Evolutionary conservation across 2,329 filamentous ascomycete genomes (phyloP).

Genomic region (Cucurbitaria berberidis): DNA sequence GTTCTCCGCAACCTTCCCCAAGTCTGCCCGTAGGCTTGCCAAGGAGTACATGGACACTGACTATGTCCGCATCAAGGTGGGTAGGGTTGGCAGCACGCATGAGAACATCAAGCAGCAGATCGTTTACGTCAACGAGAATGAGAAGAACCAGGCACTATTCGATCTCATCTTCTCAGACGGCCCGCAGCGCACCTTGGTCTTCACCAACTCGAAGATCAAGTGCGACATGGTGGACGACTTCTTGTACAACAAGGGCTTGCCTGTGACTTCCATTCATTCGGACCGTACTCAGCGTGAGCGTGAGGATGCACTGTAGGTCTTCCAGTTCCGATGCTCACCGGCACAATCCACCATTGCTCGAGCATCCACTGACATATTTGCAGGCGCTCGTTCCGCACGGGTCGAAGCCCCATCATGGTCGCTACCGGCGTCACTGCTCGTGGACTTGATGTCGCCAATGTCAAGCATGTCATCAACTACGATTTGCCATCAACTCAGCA

Average conservation of each 20-base stretch:
- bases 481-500: conserved; percentile 77
- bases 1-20: conserved; percentile 95
- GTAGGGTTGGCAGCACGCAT: conserved; percentile 83
- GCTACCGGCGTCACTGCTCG: conserved; percentile 87
- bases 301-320: conserved; percentile 79
- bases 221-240: conserved; percentile 89
- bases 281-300: conserved; percentile 89
- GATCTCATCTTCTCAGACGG: conserved; percentile 73
- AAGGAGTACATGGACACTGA: conserved; percentile 75
- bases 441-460: conserved; percentile 85
- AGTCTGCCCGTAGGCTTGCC: conserved; percentile 76
- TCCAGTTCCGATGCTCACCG: too few relatives aligned
- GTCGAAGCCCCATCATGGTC: conserved; percentile 77
- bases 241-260: conserved; percentile 78
- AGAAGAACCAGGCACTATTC: conserved; percentile 74
- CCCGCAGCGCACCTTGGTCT: conserved; percentile 83
- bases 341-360: background rate
- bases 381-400: conserved; percentile 77
- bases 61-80: conserved; percentile 82
- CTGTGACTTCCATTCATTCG: conserved; percentile 85
- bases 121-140: conserved; percentile 66
- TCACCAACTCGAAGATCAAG: conserved; percentile 79
- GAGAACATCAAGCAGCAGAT: conserved; percentile 81
- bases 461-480: conserved; percentile 92
- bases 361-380: conserved; percentile 5